Base-by-base conservation (phyloP, 345 rosid species). In the Salix koriyanagi region DNA sequence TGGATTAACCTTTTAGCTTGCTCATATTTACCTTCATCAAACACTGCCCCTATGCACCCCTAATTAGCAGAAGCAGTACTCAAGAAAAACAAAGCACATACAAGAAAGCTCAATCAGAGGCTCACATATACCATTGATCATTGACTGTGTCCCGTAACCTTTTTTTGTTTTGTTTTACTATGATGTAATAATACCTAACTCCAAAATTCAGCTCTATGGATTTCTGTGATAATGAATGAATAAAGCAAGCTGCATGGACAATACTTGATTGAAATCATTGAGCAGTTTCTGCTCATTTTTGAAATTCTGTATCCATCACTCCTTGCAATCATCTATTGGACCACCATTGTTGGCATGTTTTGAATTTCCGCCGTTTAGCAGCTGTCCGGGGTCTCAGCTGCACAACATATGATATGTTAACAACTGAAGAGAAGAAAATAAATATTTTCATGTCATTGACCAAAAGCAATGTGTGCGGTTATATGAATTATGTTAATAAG, bases 341-440 rank as follows among this genome's bases (percentile, higher is more conserved):
- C 32, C 18, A 9, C 32, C 54, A 19, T 58, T 56, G 62, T 67
- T 79, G 67, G 67, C 62, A 9, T 7, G 73, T 11, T 52, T 69
- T 39, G n/a, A 72, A 65, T 84, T 85, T 90, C 83, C 70, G 76
- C 78, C 86, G 79, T 58, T 81, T 80, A 67, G 85, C 81, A 7
- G 79, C 79, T 66, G 88, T 77, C 39, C 73, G 90, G 23, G 91
- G 90, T 73, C 85, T 89, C 83, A 87, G 81, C 98, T 94, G 79
- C 80, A 72, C 48, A 72, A 2, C 76, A 74, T 13, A 54, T 9
- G 30, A 64, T 34, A 65, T 12, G 61, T 72, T 54, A 65, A 50
- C 66, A 25, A 48, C 3, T 44, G 11, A 25, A 5, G 39, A 54
- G 7, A n/a, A 70, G 30, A 36, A 34, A 69, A 21, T 5, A 23